phyloP scores from a whole-genome alignment of 768 basidiomycete species.

The Butyriboletus loyo region DNA sequence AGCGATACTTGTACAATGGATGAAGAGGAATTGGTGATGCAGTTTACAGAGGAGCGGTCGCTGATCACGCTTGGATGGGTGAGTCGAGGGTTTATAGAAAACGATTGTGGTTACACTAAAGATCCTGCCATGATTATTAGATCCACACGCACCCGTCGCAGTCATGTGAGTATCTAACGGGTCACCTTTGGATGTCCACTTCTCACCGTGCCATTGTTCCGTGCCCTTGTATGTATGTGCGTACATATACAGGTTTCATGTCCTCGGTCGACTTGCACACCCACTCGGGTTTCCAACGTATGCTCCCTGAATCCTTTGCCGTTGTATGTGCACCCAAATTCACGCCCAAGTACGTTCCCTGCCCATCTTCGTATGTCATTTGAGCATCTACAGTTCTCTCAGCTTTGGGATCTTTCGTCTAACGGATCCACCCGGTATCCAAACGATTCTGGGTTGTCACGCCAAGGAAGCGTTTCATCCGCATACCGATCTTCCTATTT shows the following conservation, averaged over 20 bases:
- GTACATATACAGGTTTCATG: constrained; percentile 73
- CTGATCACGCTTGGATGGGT: constrained; percentile 93
- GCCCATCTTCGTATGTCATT: background rate
- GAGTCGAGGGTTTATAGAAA: constrained; percentile 22
- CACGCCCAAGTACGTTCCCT: constrained; percentile 59
- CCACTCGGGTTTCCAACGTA: constrained; percentile 83
- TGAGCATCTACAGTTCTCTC: background rate
- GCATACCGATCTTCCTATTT: constrained; percentile 79
- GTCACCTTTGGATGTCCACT: background rate
- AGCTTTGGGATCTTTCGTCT: constrained; percentile 86
- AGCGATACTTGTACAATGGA: constrained; percentile 93
- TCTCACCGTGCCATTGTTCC: background rate
- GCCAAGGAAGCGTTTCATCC: constrained; percentile 82
- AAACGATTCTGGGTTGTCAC: constrained; percentile 64
- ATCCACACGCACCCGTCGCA: constrained; percentile 93
- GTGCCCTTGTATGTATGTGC: background rate
- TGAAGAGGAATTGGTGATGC: constrained; percentile 81
- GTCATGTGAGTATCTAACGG: constrained; percentile 52
- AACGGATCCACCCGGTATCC: constrained; percentile 82
- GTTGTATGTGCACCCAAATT: constrained; percentile 87
- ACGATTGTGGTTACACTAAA: background rate
- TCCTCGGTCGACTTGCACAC: constrained; percentile 93
- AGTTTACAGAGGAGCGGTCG: constrained; percentile 77
- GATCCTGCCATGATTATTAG: constrained; percentile 35
- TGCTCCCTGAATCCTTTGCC: constrained; percentile 90